Evolutionary conservation across 306 rosid species (phyloP), one percentile per base, ranked within the genome.

Genomic region (Rubus idaeus): DNA sequence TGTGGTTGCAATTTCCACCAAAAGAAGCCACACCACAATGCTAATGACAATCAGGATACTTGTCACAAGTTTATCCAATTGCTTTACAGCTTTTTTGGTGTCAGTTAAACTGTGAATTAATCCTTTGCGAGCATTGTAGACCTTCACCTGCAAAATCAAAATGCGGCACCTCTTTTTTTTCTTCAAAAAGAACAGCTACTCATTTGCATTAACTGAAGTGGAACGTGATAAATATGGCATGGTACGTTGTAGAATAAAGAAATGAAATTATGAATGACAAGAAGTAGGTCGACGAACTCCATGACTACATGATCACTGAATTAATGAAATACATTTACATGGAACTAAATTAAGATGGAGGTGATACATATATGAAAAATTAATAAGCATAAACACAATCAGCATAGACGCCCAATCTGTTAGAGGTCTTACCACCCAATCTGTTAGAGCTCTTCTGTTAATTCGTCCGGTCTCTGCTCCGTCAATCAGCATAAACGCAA

Each of bases 51-150:
- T 71, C 40, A 90, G 61, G 75, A 90, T 39, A 68, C 49, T 83
- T 0, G 91, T 77, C 46, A 90, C 94, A 39, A 95, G 93, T 76
- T 90, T 91, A 84, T 88, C 84, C 71, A 95, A 76, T 78, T 95
- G 97, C 63, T 83, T 92, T 44, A 95, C 94, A 1, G 99, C 97
- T 21, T 97, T 95, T 86, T 91, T 95, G 13, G 99, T 89, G 86
- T 95, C 98, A 3, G 76, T 82, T 80, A 95, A 80, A 68, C 97
- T 84, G 57, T 94, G 96, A 21, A 91, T 91, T 69, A 94, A 78
- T 55, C 91, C 90, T 88, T 83, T 91, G 61, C 98, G 95, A 64
- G 88, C 93, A 67, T 88, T 90, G 78, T 85, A 91, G 70, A 91
- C 91, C 86, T 91, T 91, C 73, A 91, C 80, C 98, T 94, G 89